Evolutionary conservation across 768 basidiomycete species (phyloP).

Genomic region (Tricholoma hemisulphureum): DNA sequence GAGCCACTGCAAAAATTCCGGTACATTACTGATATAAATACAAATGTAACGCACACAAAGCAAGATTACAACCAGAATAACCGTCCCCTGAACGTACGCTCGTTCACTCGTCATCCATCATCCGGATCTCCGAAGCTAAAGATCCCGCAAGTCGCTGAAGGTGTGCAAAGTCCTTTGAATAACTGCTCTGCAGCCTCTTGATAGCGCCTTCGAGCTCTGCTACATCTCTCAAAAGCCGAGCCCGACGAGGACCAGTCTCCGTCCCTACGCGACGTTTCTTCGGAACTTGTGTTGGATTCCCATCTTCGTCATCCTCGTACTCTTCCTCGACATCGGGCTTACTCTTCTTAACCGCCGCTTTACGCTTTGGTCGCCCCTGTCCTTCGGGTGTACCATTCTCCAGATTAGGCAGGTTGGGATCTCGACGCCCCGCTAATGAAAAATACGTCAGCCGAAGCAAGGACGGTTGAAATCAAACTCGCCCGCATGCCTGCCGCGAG

Average conservation of each 20-base stretch:
- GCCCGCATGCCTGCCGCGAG: constrained; percentile 41
- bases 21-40: constrained; percentile 5
- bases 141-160: constrained; percentile 31
- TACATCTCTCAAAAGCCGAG: constrained; percentile 33
- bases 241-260: constrained; percentile 23
- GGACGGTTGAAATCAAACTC: constrained; percentile 13
- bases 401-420: constrained; percentile 1
- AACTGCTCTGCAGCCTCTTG: constrained; percentile 32
- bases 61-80: constrained; percentile 1
- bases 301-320: constrained; percentile 33
- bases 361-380: constrained; percentile 26
- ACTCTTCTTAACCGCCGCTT: constrained; percentile 23
- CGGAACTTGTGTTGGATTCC: constrained; percentile 33
- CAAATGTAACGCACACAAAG: constrained; percentile 3
- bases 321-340: constrained; percentile 37
- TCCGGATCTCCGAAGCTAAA: constrained; percentile 30
- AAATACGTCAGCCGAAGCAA: constrained; percentile 2
- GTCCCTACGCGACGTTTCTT: constrained; percentile 27
- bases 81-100: not conserved
- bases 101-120: constrained; percentile 29
- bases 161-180: constrained; percentile 35
- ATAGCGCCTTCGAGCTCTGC: constrained; percentile 35
- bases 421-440: constrained; percentile 11
- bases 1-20: not conserved
- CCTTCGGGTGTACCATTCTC: constrained; percentile 10